Evolutionary conservation across 78 protist genomes (phyloP).

Genomic region (Salpingoeca rosetta): DNA sequence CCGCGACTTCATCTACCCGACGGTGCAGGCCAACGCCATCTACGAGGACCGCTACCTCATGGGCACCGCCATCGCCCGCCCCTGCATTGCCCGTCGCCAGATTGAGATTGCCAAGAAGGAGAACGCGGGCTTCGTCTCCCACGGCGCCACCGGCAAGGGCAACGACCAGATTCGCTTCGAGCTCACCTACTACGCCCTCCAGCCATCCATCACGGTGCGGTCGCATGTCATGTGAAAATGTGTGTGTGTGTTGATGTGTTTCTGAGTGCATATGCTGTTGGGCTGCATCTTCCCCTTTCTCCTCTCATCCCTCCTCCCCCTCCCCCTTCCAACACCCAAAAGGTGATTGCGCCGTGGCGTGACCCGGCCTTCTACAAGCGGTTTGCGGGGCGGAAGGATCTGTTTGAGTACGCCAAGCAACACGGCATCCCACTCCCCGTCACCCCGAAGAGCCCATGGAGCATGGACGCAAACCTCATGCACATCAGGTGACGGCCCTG

Average conservation of each 20-base stretch:
- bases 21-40: constrained; percentile 45
- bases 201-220: constrained; percentile 36
- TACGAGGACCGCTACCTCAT: constrained; percentile 61
- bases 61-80: constrained; percentile 58
- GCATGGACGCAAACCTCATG: constrained; percentile 32
- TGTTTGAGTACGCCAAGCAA: constrained; percentile 23
- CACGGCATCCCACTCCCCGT: constrained; percentile 17
- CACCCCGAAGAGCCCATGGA: constrained; percentile 6
- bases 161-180: constrained; percentile 76
- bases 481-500: no score
- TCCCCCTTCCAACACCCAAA: no score
- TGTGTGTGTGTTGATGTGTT: no score
- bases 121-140: constrained; percentile 34
- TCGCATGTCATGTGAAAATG: no score
- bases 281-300: no score
- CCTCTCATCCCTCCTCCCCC: no score
- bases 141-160: constrained; percentile 74
- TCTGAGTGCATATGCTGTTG: no score
- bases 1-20: constrained; percentile 22
- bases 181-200: constrained; percentile 37
- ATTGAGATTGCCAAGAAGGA: constrained; percentile 49
- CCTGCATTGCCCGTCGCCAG: constrained; percentile 35
- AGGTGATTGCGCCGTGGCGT: constrained; percentile 67
- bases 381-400: constrained; percentile 33
- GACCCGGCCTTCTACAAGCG: constrained; percentile 24